Percentiles rank a stretch among this genome's conserved stretches.
phyloP scores from a whole-genome alignment of 306 rosid genomes.

The Ormosia emarginata region DNA sequence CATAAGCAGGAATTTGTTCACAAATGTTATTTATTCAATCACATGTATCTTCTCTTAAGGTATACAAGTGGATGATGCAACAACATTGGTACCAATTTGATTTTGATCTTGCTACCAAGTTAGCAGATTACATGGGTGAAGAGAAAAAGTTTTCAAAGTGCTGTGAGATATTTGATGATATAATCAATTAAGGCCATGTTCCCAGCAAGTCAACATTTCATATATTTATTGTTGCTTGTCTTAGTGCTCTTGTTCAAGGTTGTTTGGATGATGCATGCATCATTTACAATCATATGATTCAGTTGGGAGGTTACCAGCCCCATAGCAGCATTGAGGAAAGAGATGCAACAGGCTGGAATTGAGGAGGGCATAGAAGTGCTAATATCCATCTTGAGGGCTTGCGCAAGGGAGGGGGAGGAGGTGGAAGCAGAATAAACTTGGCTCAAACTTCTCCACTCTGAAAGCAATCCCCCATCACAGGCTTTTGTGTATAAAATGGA shows the following conservation, averaged over 20 bases:
- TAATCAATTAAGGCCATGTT: slow-evolving; percentile 82
- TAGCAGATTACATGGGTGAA: slow-evolving; percentile 91
- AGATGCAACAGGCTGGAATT: slow-evolving; percentile 66
- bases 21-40: neutral
- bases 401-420: slow-evolving; percentile 65
- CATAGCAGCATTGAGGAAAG: slow-evolving; percentile 56
- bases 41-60: slow-evolving; percentile 35
- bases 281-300: slow-evolving; percentile 88
- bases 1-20: neutral
- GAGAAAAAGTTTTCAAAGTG: slow-evolving; percentile 85
- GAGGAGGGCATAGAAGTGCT: slow-evolving; percentile 70
- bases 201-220: slow-evolving; percentile 93
- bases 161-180: slow-evolving; percentile 86
- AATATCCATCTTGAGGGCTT: slow-evolving; percentile 73
- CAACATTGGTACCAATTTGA: slow-evolving; percentile 78
- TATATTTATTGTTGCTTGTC: slow-evolving; percentile 82
- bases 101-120: slow-evolving; percentile 79
- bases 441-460: slow-evolving; percentile 52
- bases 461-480: slow-evolving; percentile 48
- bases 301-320: slow-evolving; percentile 89
- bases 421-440: slow-evolving; percentile 69
- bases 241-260: slow-evolving; percentile 71
- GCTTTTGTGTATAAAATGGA: slow-evolving; percentile 89
- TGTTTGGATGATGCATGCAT: slow-evolving; percentile 86
- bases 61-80: slow-evolving; percentile 96